Evolutionary conservation across 768 basidiomycete genomes (phyloP).

Genomic region (Inosperma sp.): DNA sequence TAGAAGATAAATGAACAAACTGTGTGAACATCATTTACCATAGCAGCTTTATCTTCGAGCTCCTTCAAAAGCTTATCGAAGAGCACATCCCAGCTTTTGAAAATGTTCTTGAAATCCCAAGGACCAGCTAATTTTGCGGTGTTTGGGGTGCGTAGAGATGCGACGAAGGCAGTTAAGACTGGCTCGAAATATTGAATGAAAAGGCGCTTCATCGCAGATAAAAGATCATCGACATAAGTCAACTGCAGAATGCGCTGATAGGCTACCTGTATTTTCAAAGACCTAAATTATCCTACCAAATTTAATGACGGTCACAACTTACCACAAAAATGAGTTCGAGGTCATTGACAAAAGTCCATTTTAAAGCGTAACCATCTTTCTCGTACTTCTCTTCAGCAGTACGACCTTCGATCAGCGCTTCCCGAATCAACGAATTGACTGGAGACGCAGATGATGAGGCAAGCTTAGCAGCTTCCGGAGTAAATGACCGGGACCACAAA

Average conservation of each 20-base stretch:
- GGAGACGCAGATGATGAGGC: conserved; percentile 72
- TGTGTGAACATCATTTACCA: too few species aligned
- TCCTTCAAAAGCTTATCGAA: conserved; percentile 74
- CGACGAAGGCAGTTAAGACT: conserved; percentile 76
- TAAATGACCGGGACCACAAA: conserved; percentile 93
- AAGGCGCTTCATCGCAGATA: conserved; percentile 71
- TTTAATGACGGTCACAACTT: conserved; percentile 26
- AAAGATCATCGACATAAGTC: conserved; percentile 87
- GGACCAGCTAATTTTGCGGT: conserved; percentile 40
- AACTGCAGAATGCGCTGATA: conserved; percentile 96
- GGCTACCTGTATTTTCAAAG: conserved; percentile 58
- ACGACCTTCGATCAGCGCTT: conserved; percentile 88
- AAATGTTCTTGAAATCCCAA: conserved; percentile 68
- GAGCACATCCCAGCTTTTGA: conserved; percentile 75
- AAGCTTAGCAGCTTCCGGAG: conserved; percentile 72
- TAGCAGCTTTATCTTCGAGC: conserved; percentile 71
- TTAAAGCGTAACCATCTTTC: conserved; percentile 90
- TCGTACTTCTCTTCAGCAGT: conserved; percentile 81
- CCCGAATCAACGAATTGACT: conserved; percentile 82
- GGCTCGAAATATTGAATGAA: conserved; percentile 88
- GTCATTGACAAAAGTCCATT: conserved; percentile 94
- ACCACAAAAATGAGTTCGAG: conserved; percentile 97
- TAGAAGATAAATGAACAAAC: neutral
- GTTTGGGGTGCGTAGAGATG: conserved; percentile 68
- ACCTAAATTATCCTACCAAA: conserved; percentile 8